A percentile compares a stretch with the other conserved stretches of the same genome.
Evolutionary conservation across 2,329 filamentous ascomycete genomes (phyloP).

Genomic region (Calcarisporium arbuscula): DNA sequence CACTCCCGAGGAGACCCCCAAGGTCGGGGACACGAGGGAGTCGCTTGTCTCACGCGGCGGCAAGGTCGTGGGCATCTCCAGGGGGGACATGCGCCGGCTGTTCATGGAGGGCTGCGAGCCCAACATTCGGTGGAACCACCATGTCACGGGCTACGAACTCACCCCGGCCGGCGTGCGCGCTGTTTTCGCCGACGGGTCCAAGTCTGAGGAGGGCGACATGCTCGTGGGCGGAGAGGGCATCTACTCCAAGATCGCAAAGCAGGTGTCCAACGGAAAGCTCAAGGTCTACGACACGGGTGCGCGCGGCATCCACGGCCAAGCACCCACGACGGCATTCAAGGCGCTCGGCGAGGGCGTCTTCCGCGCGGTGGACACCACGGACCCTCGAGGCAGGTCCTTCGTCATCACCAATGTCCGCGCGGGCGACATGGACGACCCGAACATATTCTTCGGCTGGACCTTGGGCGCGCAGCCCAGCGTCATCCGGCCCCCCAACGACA

Average conservation of each 20-base stretch:
- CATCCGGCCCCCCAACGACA: conserved; percentile 51
- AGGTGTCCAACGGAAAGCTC: conserved; percentile 49
- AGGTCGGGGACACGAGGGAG: conserved; percentile 13
- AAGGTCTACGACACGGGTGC: conserved; percentile 60
- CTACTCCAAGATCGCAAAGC: conserved; percentile 52
- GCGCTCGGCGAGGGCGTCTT: conserved; percentile 59
- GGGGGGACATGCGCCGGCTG: conserved; percentile 55
- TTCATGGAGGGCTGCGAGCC: conserved; percentile 52
- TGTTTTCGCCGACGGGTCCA: conserved; percentile 54
- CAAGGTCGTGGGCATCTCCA: conserved; percentile 54
- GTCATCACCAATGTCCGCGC: conserved; percentile 59
- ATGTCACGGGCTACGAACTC: conserved; percentile 53
- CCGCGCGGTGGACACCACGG: conserved; percentile 41
- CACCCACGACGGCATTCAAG: conserved; percentile 55
- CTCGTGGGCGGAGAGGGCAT: conserved; percentile 58
- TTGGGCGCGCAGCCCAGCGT: conserved; percentile 52
- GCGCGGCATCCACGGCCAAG: conserved; percentile 59
- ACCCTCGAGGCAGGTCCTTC: conserved; percentile 40
- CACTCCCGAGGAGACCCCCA: conserved; percentile 18
- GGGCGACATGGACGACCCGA: conserved; percentile 51
- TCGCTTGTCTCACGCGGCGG: conserved; percentile 45
- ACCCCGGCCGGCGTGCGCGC: conserved; percentile 47
- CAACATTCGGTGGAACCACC: conserved; percentile 47
- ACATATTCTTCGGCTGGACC: conserved; percentile 57
- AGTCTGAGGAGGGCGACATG: conserved; percentile 51